These are phyloP conservation scores for Ganoderma sinense DNA, from an alignment of 1,284 basidiomycete species.

Conservation along the genomic window DNA sequence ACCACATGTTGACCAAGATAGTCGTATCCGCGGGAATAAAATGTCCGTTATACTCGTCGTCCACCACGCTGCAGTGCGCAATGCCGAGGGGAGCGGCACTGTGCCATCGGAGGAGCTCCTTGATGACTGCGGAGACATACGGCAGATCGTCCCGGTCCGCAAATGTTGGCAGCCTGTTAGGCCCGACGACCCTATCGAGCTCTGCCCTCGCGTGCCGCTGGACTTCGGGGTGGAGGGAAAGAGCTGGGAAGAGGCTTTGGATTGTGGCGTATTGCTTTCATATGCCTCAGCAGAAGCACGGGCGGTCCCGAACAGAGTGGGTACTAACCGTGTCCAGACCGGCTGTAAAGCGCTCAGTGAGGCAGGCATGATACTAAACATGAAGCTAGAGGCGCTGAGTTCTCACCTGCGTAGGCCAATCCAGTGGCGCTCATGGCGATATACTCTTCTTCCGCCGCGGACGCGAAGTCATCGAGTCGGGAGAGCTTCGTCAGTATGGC, in stretches of 20 bases:
- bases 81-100: slow-evolving; percentile 25
- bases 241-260: slow-evolving; percentile 34
- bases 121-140: slow-evolving; percentile 38
- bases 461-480: neutral
- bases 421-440: slow-evolving; percentile 5
- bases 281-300: neutral
- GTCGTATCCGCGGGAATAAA: slow-evolving; percentile 30
- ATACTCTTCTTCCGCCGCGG: slow-evolving; percentile 11
- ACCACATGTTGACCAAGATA: slow-evolving; percentile 28
- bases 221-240: slow-evolving; percentile 36
- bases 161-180: slow-evolving; percentile 35
- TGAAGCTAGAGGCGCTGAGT: no score
- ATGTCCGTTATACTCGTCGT: slow-evolving; percentile 32
- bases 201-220: slow-evolving; percentile 38
- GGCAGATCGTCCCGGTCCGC: slow-evolving; percentile 34
- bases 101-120: slow-evolving; percentile 36
- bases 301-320: neutral
- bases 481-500: slow-evolving; percentile 3
- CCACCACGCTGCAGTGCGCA: slow-evolving; percentile 24
- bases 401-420: slow-evolving; percentile 10
- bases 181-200: slow-evolving; percentile 36
- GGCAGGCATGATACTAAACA: no score
- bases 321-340: slow-evolving; percentile 29
- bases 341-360: slow-evolving; percentile 9
- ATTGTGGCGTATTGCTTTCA: slow-evolving; percentile 33